Percentiles rank a stretch among this genome's conserved stretches.
Conservation (phyloP, 345 rosid genomes). For the Mangifera indica region DNA sequence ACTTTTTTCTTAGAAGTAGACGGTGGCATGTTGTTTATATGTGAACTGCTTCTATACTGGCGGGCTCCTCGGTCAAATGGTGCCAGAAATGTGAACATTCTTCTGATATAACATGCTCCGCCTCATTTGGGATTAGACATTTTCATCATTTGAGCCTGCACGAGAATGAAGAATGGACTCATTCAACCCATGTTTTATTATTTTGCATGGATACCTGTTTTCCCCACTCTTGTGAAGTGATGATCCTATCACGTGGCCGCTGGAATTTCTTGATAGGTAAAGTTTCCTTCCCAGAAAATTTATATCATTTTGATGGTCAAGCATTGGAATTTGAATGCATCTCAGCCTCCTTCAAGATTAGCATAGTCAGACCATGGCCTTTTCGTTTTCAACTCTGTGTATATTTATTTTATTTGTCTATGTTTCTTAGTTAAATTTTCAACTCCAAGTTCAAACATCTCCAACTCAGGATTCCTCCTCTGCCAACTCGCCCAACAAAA, state of each 20-base stretch:
- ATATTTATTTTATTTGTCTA: background rate
- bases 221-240: too few species aligned
- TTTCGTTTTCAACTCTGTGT: slow-evolving; percentile 1
- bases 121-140: background rate
- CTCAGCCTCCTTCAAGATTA: background rate
- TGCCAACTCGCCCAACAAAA: too few species aligned
- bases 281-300: too few species aligned
- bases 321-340: background rate
- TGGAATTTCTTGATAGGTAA: too few species aligned
- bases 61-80: background rate
- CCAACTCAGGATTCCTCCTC: background rate
- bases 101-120: background rate
- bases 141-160: background rate
- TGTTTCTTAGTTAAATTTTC: background rate
- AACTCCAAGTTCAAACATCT: slow-evolving; percentile 3
- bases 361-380: slow-evolving; percentile 9
- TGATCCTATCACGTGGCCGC: too few species aligned
- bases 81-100: background rate
- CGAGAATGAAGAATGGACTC: background rate
- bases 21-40: background rate
- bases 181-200: background rate
- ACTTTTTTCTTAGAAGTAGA: too few species aligned
- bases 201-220: too few species aligned
- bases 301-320: background rate
- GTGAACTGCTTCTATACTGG: background rate